Base-by-base conservation (phyloP, 192 early-diverging fungal genomes). In the Radiomyces spectabilis region DNA sequence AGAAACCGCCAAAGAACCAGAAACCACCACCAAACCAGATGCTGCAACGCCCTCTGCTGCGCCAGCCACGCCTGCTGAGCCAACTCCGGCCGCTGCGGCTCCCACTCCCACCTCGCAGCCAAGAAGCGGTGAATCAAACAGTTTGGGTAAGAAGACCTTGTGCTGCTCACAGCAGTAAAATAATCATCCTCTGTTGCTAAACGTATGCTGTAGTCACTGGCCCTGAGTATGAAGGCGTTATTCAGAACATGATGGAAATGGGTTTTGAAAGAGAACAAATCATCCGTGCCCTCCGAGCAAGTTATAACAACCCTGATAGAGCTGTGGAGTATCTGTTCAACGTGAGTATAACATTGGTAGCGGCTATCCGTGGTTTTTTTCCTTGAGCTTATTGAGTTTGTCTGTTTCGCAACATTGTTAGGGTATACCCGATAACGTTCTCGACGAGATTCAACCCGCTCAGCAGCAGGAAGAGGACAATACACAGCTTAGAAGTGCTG, bases 221-320 rank as follows among this genome's bases (percentile, higher is more conserved):
- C 27, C 46, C 76, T 44, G 79, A 82, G 41, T 91, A 89, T 51
- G 85, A 91, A 54, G 74, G 73, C 47, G 88, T 89, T n/a, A 81
- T 95, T 34, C 63, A 76, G 31, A 90, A 88, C 63, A 86, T 98
- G 82, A 77, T 95, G 42, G 93, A 95, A 43, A 95, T 98, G 94
- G 95, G 95, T 16, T 98, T 89, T 69, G 77, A 85, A 48, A 80
- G 89, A 37, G 86, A 89, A 15, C 82, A 96, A 60, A 88, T 91
- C 42, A 78, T 87, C 34, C 64, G 67, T 46, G 95, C 95, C 8
- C 93, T 98, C 87, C 85, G 94, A 41, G 95, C 95, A 5, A 93
- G 91, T 57, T 97, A 88, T 62, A 96, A 95, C 66, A 98, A 98
- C 67, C 92, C 95, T 1, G 93, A 97, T 68, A 79, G 95, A 52